Evolutionary conservation across 2,329 filamentous ascomycete species (phyloP).

Genomic region (Fonsecaea erecta): DNA sequence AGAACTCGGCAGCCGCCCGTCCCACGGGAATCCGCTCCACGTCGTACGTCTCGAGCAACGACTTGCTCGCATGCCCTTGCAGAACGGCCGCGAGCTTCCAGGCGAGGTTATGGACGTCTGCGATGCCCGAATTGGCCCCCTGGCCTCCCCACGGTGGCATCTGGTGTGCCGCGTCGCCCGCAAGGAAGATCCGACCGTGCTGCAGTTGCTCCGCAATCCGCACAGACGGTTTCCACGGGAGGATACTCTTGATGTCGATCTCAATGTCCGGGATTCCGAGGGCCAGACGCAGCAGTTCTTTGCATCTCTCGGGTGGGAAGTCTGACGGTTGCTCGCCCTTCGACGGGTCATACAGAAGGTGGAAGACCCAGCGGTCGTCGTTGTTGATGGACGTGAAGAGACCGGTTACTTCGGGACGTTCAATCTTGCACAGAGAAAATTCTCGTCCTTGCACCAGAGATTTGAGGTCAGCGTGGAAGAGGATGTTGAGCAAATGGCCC

Average conservation of each 20-base stretch:
- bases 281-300: slow-evolving; percentile 33
- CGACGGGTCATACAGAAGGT: slow-evolving; percentile 36
- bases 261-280: slow-evolving; percentile 39
- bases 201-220: slow-evolving; percentile 33
- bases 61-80: background rate
- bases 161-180: slow-evolving; percentile 43
- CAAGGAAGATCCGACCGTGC: slow-evolving; percentile 42
- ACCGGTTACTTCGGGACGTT: slow-evolving; percentile 36
- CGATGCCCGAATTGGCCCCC: slow-evolving; percentile 45
- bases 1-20: slow-evolving; percentile 21
- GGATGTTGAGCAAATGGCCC: slow-evolving; percentile 32
- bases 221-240: slow-evolving; percentile 43
- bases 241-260: slow-evolving; percentile 43
- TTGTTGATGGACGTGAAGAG: slow-evolving; percentile 41
- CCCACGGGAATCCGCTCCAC: slow-evolving; percentile 46
- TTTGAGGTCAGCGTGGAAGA: background rate
- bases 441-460: slow-evolving; percentile 40
- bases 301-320: slow-evolving; percentile 34
- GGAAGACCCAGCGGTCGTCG: slow-evolving; percentile 39
- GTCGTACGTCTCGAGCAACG: slow-evolving; percentile 48
- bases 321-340: slow-evolving; percentile 32
- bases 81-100: slow-evolving; percentile 50
- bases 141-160: slow-evolving; percentile 41
- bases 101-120: slow-evolving; percentile 50
- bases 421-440: slow-evolving; percentile 43